Conservation (phyloP, 2,329 filamentous ascomycete species). For the Colletotrichum sp. region DNA sequence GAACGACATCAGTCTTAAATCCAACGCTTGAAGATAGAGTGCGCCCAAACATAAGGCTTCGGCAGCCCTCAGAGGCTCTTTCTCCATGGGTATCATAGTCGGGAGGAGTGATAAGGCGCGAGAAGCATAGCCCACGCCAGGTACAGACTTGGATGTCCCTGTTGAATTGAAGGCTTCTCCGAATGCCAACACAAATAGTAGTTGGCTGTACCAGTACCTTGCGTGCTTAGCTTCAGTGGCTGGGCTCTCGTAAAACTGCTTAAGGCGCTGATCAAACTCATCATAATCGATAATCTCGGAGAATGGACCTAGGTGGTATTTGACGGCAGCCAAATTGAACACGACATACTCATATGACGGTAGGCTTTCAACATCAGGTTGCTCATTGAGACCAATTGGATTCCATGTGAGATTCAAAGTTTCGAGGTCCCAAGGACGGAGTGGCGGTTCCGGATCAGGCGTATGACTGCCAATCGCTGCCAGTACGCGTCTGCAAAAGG, state of each 20-base stretch:
- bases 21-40: neutral
- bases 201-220: neutral
- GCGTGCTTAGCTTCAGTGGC: neutral
- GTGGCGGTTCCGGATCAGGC: neutral
- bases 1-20: neutral
- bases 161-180: neutral
- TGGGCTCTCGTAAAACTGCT: neutral
- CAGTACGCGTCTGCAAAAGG: neutral
- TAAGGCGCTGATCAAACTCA: neutral
- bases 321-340: neutral
- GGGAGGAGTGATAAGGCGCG: neutral
- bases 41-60: neutral
- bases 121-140: neutral
- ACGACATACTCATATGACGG: neutral
- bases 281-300: neutral
- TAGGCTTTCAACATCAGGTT: neutral
- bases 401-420: neutral
- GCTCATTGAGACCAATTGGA: neutral
- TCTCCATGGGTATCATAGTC: neutral
- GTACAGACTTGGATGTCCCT: neutral
- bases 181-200: neutral
- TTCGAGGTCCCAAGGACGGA: neutral
- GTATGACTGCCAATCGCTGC: neutral
- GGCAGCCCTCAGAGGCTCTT: neutral
- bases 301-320: neutral